Conservation (phyloP, 345 rosid species). For the Euphorbia lathyris region DNA sequence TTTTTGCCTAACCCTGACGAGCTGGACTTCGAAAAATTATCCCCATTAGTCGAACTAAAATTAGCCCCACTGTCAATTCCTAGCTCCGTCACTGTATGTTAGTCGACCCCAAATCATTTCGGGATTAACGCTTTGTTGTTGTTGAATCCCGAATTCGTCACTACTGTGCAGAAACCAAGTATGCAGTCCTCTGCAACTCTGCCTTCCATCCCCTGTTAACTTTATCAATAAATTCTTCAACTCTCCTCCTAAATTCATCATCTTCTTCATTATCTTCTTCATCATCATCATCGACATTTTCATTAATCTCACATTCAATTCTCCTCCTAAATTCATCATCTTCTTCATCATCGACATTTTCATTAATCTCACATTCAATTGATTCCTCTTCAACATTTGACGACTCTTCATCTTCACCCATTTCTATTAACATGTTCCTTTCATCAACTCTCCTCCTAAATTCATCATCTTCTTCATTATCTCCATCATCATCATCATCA, state of each 20-base stretch:
- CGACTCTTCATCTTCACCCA: background rate
- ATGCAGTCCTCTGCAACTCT: conserved; percentile 33
- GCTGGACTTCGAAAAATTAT: too few species aligned
- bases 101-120: too few species aligned
- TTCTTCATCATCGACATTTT: background rate
- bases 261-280: conserved; percentile 16
- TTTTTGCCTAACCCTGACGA: too few species aligned
- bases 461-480: too few species aligned
- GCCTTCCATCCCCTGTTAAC: conserved; percentile 52
- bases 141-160: too few species aligned
- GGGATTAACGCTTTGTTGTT: too few species aligned
- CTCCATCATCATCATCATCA: too few species aligned
- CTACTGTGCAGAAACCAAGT: background rate
- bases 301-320: background rate
- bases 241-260: conserved; percentile 47
- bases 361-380: background rate
- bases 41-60: too few species aligned
- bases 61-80: too few species aligned
- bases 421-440: background rate
- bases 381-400: background rate
- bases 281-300: conserved; percentile 12
- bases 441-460: too few species aligned
- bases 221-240: conserved; percentile 59
- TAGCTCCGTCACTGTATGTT: too few species aligned
- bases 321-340: too few species aligned